These are phyloP conservation scores for Triticum dicoccoides DNA, from an alignment of 176 grass and related monocot species.

Conservation along the genomic window DNA sequence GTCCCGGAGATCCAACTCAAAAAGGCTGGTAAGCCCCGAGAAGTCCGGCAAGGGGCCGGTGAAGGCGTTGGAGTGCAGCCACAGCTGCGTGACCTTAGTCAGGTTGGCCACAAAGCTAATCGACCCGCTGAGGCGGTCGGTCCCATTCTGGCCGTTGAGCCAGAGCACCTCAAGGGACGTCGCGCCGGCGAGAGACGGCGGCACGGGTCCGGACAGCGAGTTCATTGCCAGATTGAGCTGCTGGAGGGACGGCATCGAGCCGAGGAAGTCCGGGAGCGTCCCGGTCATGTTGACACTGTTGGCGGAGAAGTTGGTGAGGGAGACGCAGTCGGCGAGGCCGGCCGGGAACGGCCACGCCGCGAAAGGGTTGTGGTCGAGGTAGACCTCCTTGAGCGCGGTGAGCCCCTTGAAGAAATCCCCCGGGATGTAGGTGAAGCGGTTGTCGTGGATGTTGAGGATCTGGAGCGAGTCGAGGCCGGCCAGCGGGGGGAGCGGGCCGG, in stretches of 20 bases:
- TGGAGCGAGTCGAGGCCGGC: constrained; percentile 43
- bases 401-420: constrained; percentile 66
- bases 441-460: constrained; percentile 47
- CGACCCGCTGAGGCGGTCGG: constrained; percentile 21
- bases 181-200: constrained; percentile 22
- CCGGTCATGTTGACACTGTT: constrained; percentile 55
- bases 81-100: constrained; percentile 39
- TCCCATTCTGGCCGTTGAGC: constrained; percentile 51
- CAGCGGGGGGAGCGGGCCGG: constrained; percentile 56
- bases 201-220: constrained; percentile 54
- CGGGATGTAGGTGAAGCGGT: constrained; percentile 51
- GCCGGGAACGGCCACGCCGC: constrained; percentile 42
- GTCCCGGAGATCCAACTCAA: constrained; percentile 65
- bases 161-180: constrained; percentile 37
- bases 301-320: constrained; percentile 70
- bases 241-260: constrained; percentile 31
- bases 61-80: constrained; percentile 80
- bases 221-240: constrained; percentile 49
- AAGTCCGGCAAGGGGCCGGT: constrained; percentile 74
- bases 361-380: constrained; percentile 69
- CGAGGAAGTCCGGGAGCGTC: constrained; percentile 51
- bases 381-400: constrained; percentile 26
- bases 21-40: constrained; percentile 22
- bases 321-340: constrained; percentile 15
- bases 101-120: constrained; percentile 61